Evolutionary conservation across 164 flowering plant species (phyloP), one percentile per base, ranked within the genome.

Genomic region (Brasenia schreberi): DNA sequence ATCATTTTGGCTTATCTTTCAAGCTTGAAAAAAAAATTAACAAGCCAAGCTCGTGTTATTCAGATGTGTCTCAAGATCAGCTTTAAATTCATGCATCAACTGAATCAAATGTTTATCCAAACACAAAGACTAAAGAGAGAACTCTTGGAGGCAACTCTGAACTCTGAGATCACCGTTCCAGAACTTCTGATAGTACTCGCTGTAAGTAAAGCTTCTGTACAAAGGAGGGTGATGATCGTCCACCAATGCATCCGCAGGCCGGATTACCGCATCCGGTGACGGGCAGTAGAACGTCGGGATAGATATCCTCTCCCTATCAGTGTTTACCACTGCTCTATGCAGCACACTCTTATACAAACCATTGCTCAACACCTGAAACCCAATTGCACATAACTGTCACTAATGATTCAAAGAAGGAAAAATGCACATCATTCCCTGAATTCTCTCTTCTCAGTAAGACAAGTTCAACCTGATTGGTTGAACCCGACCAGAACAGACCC

Each of bases 251-350:
- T 60, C 53, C 0, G 86, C 81, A 2, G 88, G 81, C 5, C 72
- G 73, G 3, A 84, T 78, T 16, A 81, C 64, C 0, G 86, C 80
- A 27, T 81, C 83, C 0, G 74, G 75, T 0, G 83, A 79, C 7
- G 88, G 86, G 60, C 81, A 82, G 67, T 81, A 81, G 72, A 84
- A 84, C 0, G 88, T 77, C 4, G 86, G 81, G 5, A 84, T 69
- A 0, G 86, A 84, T 11, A 84, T 77, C 18, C 88, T 64, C 67
- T 79, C 86, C 65, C 59, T 65, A 33, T 66, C 16, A 59, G 65
- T 42, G 69, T 84, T 81, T 65, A 82, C 88, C 12, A 81, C 76
- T 1, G 84, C 88, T 65, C 88, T 65, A 62, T 84, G 84, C 4
- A 78, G 70, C 67, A 70, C 82, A 58, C 86, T 84, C 70, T 81